Base-by-base conservation (phyloP, 176 grass and related monocot genomes). In the Oryza brachyantha region DNA sequence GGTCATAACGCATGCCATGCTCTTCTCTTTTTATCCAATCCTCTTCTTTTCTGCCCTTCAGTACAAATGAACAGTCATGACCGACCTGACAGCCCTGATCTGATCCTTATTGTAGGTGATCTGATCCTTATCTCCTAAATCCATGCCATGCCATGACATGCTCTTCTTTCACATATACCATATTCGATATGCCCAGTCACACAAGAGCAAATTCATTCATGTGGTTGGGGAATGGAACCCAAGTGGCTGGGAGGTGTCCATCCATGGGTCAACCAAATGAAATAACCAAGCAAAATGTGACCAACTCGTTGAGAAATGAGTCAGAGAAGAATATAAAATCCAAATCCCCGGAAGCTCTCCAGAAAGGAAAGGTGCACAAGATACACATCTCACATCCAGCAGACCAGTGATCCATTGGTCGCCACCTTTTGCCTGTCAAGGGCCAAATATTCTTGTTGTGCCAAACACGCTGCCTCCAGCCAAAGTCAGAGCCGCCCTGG, bases 311-410 rank as follows among this genome's bases (percentile, higher is more conserved):
- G 43, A 32, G 24, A 1, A 42, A 11, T 29, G 8, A 32, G 13
- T n/a, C 1, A 42, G 39, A 38, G 0, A 32, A 63, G 7, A 37
- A 70, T 28, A 71, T 22, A 41, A 43, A 5, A 36, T 48, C 29
- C 67, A 79, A 83, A 88, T 88, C 79, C 60, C 85, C n/a, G 79
- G 74, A 78, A 83, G 66, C 66, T 36, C 79, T 87, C 79, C 35
- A 37, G 21, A 83, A 73, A 73, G 68, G n/a, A 48, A 66, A 77
- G 34, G 19, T 31, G 21, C 11, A 24, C n/a, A 67, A 67, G 39
- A 78, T 73, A 54, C 85, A 82, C 10, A 82, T 76, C 78, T 75
- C 65, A 50, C 64, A 57, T 38, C 65, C 52, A 37, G 28, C 37
- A 45, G 62, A 14, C 54, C 54, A 61, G 61, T 36, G 72, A 76